phyloP scores from a whole-genome alignment of 345 rosid genomes.

The Hirschfeldia incana region DNA sequence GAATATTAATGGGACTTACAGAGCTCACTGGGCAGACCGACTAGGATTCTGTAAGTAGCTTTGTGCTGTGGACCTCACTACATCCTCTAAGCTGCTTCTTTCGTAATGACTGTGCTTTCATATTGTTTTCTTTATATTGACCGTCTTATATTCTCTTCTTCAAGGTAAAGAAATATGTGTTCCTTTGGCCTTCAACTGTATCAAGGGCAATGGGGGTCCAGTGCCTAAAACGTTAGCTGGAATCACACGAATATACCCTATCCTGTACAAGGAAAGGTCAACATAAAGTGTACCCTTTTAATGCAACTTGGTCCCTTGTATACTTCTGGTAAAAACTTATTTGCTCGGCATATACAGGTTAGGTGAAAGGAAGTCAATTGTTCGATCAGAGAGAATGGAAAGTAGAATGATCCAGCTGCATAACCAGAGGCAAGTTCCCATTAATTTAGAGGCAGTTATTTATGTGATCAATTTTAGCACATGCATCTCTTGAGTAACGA shows the following conservation, averaged over 20 bases:
- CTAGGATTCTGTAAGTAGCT: constrained; percentile 82
- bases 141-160: constrained; percentile 30
- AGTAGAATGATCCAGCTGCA: constrained; percentile 51
- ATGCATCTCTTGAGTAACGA: constrained; percentile 12
- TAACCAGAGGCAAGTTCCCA: constrained; percentile 43
- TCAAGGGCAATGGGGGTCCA: constrained; percentile 83
- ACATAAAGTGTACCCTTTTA: constrained; percentile 8
- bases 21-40: constrained; percentile 94
- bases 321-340: constrained; percentile 8
- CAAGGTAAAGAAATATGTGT: constrained; percentile 64
- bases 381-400: constrained; percentile 90
- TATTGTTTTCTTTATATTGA: constrained; percentile 29
- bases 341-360: constrained; percentile 47
- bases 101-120: constrained; percentile 12
- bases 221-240: constrained; percentile 83
- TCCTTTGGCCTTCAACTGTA: constrained; percentile 89
- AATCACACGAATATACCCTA: constrained; percentile 81
- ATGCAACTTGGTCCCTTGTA: constrained; percentile 27
- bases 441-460: background rate
- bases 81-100: constrained; percentile 11
- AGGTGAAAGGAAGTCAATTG: constrained; percentile 58
- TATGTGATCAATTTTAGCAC: background rate
- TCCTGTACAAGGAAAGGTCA: constrained; percentile 91
- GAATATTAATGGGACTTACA: constrained; percentile 88
- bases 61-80: constrained; percentile 17